Evolutionary conservation across 139 green algal species (phyloP), one percentile per base, ranked within the genome.

Genomic region (Picocystis salinarum): DNA sequence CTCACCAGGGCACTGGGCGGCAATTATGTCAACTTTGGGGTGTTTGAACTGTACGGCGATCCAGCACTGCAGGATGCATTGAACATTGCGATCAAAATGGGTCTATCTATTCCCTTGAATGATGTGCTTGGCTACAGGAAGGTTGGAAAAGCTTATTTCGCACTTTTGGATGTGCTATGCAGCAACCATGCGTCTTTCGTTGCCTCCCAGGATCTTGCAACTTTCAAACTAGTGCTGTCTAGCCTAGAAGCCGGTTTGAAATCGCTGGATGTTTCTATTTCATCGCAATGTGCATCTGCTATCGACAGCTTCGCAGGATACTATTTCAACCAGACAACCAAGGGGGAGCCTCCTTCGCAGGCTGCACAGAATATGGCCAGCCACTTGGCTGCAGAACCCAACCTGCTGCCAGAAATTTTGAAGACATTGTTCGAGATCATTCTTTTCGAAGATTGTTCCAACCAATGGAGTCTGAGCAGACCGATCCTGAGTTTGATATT

Each of bases 1-100:
- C 45, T 70, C 28, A 61, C 69, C 9, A 65, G 77, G 18, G 79
- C 80, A 0, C 75, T 97, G 53, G 74, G 53, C 39, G 87, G 87
- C 55, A 85, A 83, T 47, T 96, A 96, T 64, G 85, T 93, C 47
- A 96, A 95, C 61, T 97, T 96, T 72, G 87, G 85, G 0, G 85
- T 96, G 9, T 96, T 96, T 74, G 84, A 93, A 23, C 75, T 97
- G 2, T 96, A 96, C 56, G 79, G 80, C 1, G 87, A 97, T 60
- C 62, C 69, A 1, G 82, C 86, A 4, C 7, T 66, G 44, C 53
- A 82, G 56, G 82, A 95, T 45, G 82, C 84, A 6, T 59, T 97
- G 23, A 69, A 84, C 41, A 62, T 91, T 18, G 59, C 71, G 4
- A 57, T 97, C 22, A 79, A 82, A 48, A 70, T 95, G 73, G 70